These are phyloP conservation scores for Cylindricascospora bacillispora DNA, from an alignment of 1,139 yeast species.

Conservation along the genomic window DNA sequence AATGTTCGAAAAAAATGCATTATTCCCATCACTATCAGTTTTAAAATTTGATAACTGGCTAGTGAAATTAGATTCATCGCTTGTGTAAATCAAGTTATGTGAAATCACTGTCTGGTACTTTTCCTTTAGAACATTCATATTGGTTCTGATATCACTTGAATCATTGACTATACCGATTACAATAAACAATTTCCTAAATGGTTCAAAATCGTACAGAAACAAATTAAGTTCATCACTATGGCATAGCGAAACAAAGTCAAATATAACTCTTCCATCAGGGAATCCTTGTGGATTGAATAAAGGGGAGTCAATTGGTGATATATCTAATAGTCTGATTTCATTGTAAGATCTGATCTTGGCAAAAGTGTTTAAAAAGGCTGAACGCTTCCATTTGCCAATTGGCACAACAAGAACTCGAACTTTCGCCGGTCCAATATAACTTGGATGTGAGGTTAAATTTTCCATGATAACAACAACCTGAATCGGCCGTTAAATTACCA, in stretches of 20 bases:
- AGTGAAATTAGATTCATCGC: too few species aligned
- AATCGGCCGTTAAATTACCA: too few species aligned
- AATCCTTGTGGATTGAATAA: slow-evolving; percentile 74
- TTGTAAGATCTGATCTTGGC: slow-evolving; percentile 36
- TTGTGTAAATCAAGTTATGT: slow-evolving; percentile 38
- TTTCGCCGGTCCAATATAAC: slow-evolving; percentile 41
- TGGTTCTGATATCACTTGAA: slow-evolving; percentile 21
- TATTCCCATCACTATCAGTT: background rate
- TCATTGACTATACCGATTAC: slow-evolving; percentile 40
- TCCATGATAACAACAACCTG: too few species aligned
- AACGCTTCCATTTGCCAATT: slow-evolving; percentile 37
- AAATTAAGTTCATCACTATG: slow-evolving; percentile 42
- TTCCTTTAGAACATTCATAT: slow-evolving; percentile 29
- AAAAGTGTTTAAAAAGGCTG: slow-evolving; percentile 37
- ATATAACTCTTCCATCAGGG: slow-evolving; percentile 51
- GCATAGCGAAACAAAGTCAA: slow-evolving; percentile 34
- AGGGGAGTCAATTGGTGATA: slow-evolving; percentile 49
- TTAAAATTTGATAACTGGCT: slow-evolving; percentile 3
- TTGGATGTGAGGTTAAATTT: slow-evolving; percentile 7
- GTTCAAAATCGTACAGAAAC: slow-evolving; percentile 79
- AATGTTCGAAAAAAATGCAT: slow-evolving; percentile 8
- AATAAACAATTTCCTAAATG: slow-evolving; percentile 62
- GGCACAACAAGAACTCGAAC: slow-evolving; percentile 66
- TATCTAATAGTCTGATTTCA: slow-evolving; percentile 64
- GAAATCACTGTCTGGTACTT: slow-evolving; percentile 48